Conservation (phyloP, 257 asterid species). For the Linaria vulgaris region DNA sequence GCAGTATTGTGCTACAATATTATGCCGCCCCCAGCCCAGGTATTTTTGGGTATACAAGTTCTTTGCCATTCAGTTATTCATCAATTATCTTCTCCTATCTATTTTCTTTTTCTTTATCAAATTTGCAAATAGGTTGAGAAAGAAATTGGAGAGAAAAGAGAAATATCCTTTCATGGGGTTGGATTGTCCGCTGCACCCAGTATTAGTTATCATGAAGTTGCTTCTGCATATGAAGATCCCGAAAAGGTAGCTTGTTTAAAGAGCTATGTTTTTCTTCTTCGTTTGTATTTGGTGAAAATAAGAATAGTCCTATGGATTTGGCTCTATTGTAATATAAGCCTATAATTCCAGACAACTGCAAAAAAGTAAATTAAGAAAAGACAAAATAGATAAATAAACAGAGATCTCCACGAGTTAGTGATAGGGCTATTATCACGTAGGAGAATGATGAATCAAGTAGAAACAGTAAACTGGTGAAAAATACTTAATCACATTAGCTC, state of each 20-base stretch:
- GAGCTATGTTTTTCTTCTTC: neutral
- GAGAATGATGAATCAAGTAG: neutral
- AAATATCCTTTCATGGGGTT: slow-evolving; percentile 74
- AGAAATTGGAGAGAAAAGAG: slow-evolving; percentile 85
- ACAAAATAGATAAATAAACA: neutral
- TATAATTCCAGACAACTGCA: slow-evolving; percentile 1
- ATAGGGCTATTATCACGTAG: neutral
- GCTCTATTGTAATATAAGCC: neutral
- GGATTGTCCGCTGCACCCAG: slow-evolving; percentile 73
- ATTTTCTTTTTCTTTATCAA: slow-evolving; percentile 19
- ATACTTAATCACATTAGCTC: too few relatives aligned
- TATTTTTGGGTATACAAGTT: slow-evolving; percentile 22
- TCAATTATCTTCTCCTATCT: neutral
- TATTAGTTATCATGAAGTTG: slow-evolving; percentile 48
- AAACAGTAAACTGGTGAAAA: neutral
- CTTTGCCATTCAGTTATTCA: neutral
- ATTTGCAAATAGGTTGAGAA: slow-evolving; percentile 65
- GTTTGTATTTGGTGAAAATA: neutral
- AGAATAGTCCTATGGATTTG: neutral
- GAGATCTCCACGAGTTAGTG: neutral
- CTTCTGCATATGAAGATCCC: slow-evolving; percentile 51
- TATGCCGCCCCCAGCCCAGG: slow-evolving; percentile 90
- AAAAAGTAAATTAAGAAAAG: neutral
- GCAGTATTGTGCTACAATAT: slow-evolving; percentile 70
- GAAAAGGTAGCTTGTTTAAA: slow-evolving; percentile 52